Percentiles rank a stretch among this genome's conserved stretches.
Conservation (phyloP, 148 eudicot species). For the Diospyros lotus region DNA sequence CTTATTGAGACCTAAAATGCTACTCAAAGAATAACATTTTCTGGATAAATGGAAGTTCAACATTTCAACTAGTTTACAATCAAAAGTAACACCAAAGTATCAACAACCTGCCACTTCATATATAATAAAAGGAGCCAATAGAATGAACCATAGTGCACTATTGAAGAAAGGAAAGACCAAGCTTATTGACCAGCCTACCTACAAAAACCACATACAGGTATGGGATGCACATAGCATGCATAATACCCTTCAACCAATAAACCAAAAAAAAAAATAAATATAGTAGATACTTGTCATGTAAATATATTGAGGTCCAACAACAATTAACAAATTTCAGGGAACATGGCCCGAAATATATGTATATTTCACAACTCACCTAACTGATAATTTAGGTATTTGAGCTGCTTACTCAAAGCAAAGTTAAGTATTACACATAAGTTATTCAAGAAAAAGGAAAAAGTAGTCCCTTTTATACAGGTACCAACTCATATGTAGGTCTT, state of each 20-base stretch:
- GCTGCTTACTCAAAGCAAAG: neutral
- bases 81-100: neutral
- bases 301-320: neutral
- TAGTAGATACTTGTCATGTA: neutral
- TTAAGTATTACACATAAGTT: neutral
- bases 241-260: constrained; percentile 8
- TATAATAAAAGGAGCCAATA: no score
- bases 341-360: neutral
- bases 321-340: neutral
- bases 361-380: neutral
- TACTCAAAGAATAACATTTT: no score
- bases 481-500: neutral
- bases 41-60: no score
- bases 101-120: neutral
- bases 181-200: constrained; percentile 9
- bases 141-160: no score
- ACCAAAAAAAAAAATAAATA: neutral
- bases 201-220: neutral
- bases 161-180: neutral
- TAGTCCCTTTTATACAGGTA: neutral
- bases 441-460: neutral
- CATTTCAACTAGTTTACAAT: no score
- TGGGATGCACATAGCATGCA: constrained; percentile 8
- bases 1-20: no score
- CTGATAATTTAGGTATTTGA: neutral